Conservation (phyloP, 768 basidiomycete genomes). For the Lactarius tabidus region DNA sequence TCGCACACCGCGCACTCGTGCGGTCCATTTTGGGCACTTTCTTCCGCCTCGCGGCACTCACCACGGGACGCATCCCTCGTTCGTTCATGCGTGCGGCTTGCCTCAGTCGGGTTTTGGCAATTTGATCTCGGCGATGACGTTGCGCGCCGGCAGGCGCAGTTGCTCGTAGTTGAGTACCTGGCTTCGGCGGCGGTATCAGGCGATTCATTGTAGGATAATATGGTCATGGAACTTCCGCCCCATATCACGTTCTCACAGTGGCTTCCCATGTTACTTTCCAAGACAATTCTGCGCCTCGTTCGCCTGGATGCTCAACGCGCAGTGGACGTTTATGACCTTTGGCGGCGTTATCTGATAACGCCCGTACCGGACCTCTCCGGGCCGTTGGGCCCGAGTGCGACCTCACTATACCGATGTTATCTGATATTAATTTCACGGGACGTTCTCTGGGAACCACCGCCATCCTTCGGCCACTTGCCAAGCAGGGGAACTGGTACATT, state of each 20-base stretch:
- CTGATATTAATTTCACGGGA: constrained; percentile 6
- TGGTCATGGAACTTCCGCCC: constrained; percentile 21
- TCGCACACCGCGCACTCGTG: constrained; percentile 21
- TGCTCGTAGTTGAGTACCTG: constrained; percentile 37
- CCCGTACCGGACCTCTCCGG: constrained; percentile 18
- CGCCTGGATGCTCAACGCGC: constrained; percentile 20
- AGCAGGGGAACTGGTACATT: constrained; percentile 16
- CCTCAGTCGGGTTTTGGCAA: constrained; percentile 26
- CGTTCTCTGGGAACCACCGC: constrained; percentile 34
- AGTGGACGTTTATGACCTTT: constrained; percentile 14
- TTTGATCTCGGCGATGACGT: constrained; percentile 23
- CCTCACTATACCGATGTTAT: constrained; percentile 18
- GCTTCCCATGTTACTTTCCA: constrained; percentile 21
- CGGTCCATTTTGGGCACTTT: constrained; percentile 42
- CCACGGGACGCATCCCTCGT: constrained; percentile 29
- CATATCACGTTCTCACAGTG: constrained; percentile 22
- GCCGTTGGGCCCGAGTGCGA: constrained; percentile 17
- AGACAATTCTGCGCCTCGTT: constrained; percentile 16
- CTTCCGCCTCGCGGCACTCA: constrained; percentile 41
- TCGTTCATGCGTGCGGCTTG: constrained; percentile 20
- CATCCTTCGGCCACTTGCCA: constrained; percentile 27
- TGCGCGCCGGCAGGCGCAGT: constrained; percentile 30
- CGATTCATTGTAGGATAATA: constrained; percentile 20
- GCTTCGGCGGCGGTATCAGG: constrained; percentile 17
- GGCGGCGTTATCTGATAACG: constrained; percentile 21